Conservation (phyloP, 2,329 filamentous ascomycete species). For the Phoma sp. region DNA sequence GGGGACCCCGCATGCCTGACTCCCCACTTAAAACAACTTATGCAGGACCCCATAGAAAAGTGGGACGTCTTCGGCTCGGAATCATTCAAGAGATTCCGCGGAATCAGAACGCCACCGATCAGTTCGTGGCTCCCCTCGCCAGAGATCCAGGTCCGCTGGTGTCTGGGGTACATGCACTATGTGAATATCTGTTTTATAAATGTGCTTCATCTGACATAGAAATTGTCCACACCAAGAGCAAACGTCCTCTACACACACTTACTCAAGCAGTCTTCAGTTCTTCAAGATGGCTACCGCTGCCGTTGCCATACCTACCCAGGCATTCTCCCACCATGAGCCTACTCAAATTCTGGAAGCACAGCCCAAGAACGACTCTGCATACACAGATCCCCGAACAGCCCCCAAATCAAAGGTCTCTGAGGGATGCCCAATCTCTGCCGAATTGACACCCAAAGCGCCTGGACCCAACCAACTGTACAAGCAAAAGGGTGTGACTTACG, state of each 20-base stretch:
- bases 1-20: too few species aligned
- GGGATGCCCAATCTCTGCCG: background rate
- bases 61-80: background rate
- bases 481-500: background rate
- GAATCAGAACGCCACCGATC: background rate
- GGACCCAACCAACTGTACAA: background rate
- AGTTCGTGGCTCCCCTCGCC: background rate
- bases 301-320: background rate
- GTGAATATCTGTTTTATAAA: background rate
- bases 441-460: background rate
- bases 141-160: background rate
- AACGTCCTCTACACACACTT: background rate
- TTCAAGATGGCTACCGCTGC: background rate
- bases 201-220: background rate
- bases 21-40: too few species aligned
- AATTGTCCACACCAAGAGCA: background rate
- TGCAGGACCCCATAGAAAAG: too few species aligned
- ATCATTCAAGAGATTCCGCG: background rate
- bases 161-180: background rate
- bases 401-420: background rate
- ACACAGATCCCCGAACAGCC: background rate
- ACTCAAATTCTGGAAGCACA: background rate
- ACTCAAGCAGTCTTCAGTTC: background rate
- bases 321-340: background rate
- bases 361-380: background rate